These are phyloP conservation scores for Solanum appendiculatum DNA, from an alignment of 257 asterid species.

Conservation along the genomic window DNA sequence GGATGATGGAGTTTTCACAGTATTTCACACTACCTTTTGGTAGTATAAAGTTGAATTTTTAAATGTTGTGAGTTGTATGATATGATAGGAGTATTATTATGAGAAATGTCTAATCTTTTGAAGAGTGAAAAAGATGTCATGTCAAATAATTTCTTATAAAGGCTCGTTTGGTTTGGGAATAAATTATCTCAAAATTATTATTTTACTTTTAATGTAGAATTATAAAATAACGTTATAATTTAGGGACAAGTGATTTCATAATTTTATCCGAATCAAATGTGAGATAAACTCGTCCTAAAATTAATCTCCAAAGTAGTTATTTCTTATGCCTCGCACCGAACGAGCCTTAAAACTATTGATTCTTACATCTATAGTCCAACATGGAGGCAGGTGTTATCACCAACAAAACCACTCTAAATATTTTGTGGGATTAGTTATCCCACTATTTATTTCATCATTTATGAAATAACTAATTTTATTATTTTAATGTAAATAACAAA, in stretches of 20 bases:
- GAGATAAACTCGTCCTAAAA: no score
- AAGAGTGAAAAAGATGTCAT: not conserved
- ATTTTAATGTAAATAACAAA: no score
- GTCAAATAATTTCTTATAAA: not conserved
- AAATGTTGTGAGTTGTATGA: not conserved
- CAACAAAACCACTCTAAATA: not conserved
- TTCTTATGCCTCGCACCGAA: no score
- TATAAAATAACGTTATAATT: no score
- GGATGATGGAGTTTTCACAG: accelerated
- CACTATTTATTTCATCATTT: not conserved
- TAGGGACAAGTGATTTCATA: no score
- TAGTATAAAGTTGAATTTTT: not conserved
- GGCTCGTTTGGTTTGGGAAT: no score
- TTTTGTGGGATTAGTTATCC: not conserved
- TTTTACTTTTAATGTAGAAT: not conserved
- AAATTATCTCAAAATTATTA: no score
- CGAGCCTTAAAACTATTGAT: not conserved
- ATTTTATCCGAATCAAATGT: accelerated
- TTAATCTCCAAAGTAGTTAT: no score
- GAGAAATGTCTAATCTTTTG: not conserved
- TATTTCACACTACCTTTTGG: not conserved
- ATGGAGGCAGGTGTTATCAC: not conserved
- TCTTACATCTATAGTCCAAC: not conserved
- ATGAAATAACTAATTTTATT: no score
- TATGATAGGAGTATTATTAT: not conserved